Evolutionary conservation across 2,329 filamentous ascomycete genomes (phyloP).

Genomic region (Trematosphaeria pertusa): DNA sequence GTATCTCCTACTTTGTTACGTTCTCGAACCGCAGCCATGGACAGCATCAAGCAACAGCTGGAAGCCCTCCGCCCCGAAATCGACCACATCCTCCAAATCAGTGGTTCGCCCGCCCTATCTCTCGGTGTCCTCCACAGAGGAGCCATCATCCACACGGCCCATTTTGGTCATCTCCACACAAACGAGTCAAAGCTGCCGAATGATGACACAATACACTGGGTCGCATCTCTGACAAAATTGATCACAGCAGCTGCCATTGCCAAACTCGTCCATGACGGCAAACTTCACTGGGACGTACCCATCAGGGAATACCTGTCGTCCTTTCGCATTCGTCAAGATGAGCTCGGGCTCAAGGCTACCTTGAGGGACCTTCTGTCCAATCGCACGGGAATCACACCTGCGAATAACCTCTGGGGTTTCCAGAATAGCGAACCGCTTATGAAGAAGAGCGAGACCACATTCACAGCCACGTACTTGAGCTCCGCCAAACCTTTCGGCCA

Average conservation of each 20-base stretch:
- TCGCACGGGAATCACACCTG: constrained; percentile 15
- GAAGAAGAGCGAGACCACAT: constrained; percentile 4
- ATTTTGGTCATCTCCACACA: constrained; percentile 15
- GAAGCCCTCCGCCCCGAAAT: constrained; percentile 5
- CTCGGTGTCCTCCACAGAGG: constrained; percentile 23
- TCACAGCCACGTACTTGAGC: neutral
- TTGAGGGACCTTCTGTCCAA: constrained; percentile 17
- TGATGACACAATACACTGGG: constrained; percentile 15
- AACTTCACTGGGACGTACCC: constrained; percentile 20
- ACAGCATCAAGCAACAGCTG: constrained; percentile 3
- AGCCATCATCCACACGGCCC: constrained; percentile 9
- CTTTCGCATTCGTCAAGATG: constrained; percentile 17
- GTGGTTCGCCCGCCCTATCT: constrained; percentile 18
- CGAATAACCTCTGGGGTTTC: constrained; percentile 9
- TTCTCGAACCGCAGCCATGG: constrained; percentile 1
- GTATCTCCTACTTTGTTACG: neutral
- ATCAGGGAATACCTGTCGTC: constrained; percentile 21
- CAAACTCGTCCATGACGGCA: constrained; percentile 16
- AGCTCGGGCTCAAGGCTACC: constrained; percentile 14
- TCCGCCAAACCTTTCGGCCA: constrained; percentile 11
- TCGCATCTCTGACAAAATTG: constrained; percentile 16
- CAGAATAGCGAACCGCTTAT: constrained; percentile 16
- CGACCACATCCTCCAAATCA: constrained; percentile 3
- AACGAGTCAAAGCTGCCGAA: neutral
- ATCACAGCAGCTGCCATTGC: constrained; percentile 15